Evolutionary conservation across 1,139 yeast species (phyloP), one percentile per base, ranked within the genome.

Genomic region (Komagataea norvegica): DNA sequence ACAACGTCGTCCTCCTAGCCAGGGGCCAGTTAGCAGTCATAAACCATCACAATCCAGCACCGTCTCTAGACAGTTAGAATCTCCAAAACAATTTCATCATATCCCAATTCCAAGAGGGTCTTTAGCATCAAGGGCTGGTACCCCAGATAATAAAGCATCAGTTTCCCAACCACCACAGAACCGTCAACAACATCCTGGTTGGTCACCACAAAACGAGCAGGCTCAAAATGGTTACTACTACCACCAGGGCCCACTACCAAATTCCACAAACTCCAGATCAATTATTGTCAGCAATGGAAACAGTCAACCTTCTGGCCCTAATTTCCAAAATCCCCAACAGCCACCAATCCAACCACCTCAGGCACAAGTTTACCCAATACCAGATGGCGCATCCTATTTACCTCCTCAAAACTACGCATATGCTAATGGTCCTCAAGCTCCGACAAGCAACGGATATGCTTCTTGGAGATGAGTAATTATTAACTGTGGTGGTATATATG

Each of bases 41-140:
- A n/a, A n/a, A n/a, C n/a, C n/a, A n/a, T n/a, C n/a, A n/a, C 33
- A 36, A 33, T n/a, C 26, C 27, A 31, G 15, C 18, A 11, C 7
- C 4, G 7, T 25, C 6, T 17, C 31, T 21, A 31, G 19, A 20
- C 6, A 27, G 9, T 34, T 5, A 8, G 41, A 31, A 10, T 22
- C 35, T 3, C 39, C 47, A 18, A 47, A 43, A 23, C 47, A 46
- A 27, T 51, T 48, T 38, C 55, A 51, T 25, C 56, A 52, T 29
- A 32, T 52, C 6, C 56, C 56, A 16, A 32, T 49, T 15, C 54
- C 55, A 28, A 43, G 45, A 27, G 48, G 47, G 3, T 46, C 52
- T 3, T 30, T 51, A 8, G 47, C 41, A 8, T 38, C 39, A 8
- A 36, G 43, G 15, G 36, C 46, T 6, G 33, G 26, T 6, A 38